Percentiles rank a stretch among this genome's conserved stretches.
Evolutionary conservation across 2,329 filamentous ascomycete species (phyloP).

Genomic region (Epichloe hybrida): DNA sequence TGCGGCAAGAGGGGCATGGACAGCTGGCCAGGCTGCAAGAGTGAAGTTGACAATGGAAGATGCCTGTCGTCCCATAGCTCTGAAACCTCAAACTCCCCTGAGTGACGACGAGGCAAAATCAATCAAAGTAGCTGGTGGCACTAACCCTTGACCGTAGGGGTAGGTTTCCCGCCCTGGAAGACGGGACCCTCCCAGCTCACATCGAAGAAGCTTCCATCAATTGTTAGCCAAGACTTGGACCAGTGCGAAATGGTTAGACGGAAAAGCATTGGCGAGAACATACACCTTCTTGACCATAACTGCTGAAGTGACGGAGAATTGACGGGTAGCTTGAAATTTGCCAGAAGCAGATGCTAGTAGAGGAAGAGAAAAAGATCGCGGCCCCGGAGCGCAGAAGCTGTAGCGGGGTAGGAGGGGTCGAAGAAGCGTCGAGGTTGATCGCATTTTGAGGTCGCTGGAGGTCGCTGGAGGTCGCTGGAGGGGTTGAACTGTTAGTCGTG

Average conservation of each 20-base stretch:
- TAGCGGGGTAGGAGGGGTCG: slow-evolving; percentile 35
- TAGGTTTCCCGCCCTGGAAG: slow-evolving; percentile 45
- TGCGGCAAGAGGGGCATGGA: background rate
- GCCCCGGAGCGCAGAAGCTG: slow-evolving; percentile 25
- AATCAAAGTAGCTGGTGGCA: background rate
- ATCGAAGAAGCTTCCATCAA: slow-evolving; percentile 50
- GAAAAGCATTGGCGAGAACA: slow-evolving; percentile 18
- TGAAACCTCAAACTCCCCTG: background rate
- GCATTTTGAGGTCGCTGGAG: slow-evolving; percentile 24
- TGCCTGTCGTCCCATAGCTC: background rate
- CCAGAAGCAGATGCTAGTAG: slow-evolving; percentile 28
- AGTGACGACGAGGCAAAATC: background rate
- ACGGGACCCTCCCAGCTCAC: slow-evolving; percentile 59
- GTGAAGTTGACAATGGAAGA: background rate
- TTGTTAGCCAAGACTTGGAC: background rate
- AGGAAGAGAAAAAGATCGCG: slow-evolving; percentile 27
- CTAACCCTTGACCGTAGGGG: slow-evolving; percentile 47
- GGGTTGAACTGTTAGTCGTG: slow-evolving; percentile 24
- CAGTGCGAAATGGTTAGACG: background rate
- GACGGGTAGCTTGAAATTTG: slow-evolving; percentile 26
- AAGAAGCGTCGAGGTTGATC: slow-evolving; percentile 24
- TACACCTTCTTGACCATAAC: slow-evolving; percentile 62
- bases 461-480: slow-evolving; percentile 20
- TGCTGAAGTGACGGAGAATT: slow-evolving; percentile 43
- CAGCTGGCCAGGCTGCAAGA: background rate